Base-by-base conservation (phyloP, 192 early-diverging fungal species). In the Coemansia sp. region DNA sequence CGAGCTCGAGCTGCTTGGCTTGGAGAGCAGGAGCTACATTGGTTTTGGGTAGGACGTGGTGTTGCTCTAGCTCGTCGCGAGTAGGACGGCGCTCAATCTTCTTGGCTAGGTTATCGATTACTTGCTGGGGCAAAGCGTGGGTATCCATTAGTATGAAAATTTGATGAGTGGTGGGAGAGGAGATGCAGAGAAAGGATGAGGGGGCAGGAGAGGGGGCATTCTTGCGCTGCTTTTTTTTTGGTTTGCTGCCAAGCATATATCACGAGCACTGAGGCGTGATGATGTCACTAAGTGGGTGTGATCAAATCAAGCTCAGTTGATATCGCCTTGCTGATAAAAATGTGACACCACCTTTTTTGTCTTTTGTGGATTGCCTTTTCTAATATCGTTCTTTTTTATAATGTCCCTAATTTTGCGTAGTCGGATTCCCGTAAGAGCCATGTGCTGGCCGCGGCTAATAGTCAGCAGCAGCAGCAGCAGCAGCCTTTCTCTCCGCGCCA, bases 31-130 rank as follows among this genome's bases (percentile, higher is more conserved):
- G 77, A 0, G 77, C 77, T 24, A 76, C 67, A n/a, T 34, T 59
- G 5, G 74, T 63, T 14, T 70, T 79, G 65, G 83, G 83, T 35
- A 90, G 76, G n/a, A 90, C 87, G 51, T 89, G 85, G 66, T 75
- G 83, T 6, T 84, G 72, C 18, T 84, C 78, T 11, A 89, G 83
- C 45, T 85, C 82, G 20, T 78, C 71, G 18, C 67, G 70, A 5
- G 77, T 75, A 23, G 88, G 86, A 31, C 88, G 77, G 14, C 83
- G 78, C 62, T 84, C 82, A 38, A 88, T 71, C 65, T 85, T 85
- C 53, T 59, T 70, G 59, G 83, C 80, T 9, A 87, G 51, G 5
- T 72, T 63, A 53, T 85, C 77, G 65, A 80, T 33, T 18, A 78
- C 58, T 69, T 86, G 77, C 55, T 86, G 69, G 11, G 77, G 82